Percentiles rank a stretch among this genome's conserved stretches.
Conservation (phyloP, 306 rosid genomes). For the Cotoneaster glaucophyllus region DNA sequence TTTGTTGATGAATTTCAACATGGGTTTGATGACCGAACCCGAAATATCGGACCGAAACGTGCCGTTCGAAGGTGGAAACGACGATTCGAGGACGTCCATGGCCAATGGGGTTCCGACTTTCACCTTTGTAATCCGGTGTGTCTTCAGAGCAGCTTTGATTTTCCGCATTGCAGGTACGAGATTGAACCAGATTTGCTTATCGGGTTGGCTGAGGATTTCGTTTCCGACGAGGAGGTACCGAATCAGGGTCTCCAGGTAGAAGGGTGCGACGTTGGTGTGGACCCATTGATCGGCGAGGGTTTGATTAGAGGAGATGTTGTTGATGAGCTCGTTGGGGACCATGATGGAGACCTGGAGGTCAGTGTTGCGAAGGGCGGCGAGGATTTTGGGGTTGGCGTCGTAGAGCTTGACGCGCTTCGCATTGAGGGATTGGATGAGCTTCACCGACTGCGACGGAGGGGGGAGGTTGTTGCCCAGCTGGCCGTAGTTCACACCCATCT, state of each 20-base stretch:
- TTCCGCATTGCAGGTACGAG: conserved; percentile 63
- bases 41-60: conserved; percentile 58
- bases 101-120: conserved; percentile 73
- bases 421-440: conserved; percentile 40
- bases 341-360: conserved; percentile 49
- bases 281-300: conserved; percentile 58
- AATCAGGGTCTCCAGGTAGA: conserved; percentile 42
- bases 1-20: conserved; percentile 49
- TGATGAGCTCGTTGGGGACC: conserved; percentile 63
- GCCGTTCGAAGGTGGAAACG: conserved; percentile 78
- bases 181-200: conserved; percentile 33
- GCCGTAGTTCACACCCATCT: conserved; percentile 68
- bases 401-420: conserved; percentile 63
- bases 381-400: conserved; percentile 45
- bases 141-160: conserved; percentile 36
- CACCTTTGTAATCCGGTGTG: conserved; percentile 33
- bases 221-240: conserved; percentile 83
- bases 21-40: conserved; percentile 42
- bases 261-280: conserved; percentile 41
- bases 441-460: conserved; percentile 35
- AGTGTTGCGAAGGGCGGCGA: conserved; percentile 44
- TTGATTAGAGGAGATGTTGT: conserved; percentile 49
- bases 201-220: conserved; percentile 45
- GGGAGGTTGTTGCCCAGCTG: conserved; percentile 72
- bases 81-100: conserved; percentile 56